phyloP scores from a whole-genome alignment of 176 grass and related monocot genomes.

The Triticum dicoccoides region DNA sequence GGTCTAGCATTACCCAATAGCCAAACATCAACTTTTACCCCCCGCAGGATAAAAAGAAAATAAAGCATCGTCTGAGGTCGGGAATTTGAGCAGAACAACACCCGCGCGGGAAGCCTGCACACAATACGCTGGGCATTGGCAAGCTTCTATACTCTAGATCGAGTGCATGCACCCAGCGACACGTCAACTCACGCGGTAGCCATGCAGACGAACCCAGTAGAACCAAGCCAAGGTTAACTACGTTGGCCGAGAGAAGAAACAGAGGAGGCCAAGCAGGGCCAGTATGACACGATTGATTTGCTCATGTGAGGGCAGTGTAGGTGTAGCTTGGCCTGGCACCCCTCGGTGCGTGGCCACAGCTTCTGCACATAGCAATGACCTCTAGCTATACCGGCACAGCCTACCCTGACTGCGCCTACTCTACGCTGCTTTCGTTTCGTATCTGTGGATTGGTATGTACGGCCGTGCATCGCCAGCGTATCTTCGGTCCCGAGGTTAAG shows the following conservation, averaged over 20 bases:
- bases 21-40: too few species aligned
- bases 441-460: background rate
- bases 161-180: too few species aligned
- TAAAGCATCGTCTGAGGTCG: too few species aligned
- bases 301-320: background rate
- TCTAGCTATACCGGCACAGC: background rate
- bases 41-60: too few species aligned
- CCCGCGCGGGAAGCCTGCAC: background rate
- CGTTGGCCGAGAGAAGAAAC: background rate
- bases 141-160: background rate
- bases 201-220: background rate
- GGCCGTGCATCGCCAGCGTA: too few species aligned
- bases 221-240: background rate
- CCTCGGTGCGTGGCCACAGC: background rate
- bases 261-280: background rate
- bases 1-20: too few species aligned
- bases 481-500: too few species aligned
- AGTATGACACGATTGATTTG: constrained; percentile 23
- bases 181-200: background rate
- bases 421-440: background rate
- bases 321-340: background rate
- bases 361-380: too few species aligned
- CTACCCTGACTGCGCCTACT: background rate
- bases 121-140: background rate
- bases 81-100: background rate